Conservation (phyloP, 2,329 filamentous ascomycete genomes). For the Beauveria bassiana region DNA sequence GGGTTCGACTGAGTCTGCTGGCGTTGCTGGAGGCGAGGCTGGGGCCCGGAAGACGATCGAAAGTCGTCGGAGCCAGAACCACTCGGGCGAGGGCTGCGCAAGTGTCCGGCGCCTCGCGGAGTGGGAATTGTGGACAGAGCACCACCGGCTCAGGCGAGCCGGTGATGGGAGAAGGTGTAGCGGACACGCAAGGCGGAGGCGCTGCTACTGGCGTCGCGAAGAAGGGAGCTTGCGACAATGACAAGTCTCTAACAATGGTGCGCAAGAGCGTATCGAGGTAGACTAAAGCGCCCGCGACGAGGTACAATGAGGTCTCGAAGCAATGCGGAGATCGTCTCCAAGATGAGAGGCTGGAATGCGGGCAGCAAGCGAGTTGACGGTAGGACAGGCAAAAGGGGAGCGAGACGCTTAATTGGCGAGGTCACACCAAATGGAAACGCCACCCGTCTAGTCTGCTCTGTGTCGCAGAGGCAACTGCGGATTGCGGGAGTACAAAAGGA, state of each 20-base stretch:
- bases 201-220: background rate
- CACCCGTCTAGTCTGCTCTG: background rate
- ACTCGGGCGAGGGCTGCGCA: conserved; percentile 9
- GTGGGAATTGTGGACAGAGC: conserved; percentile 7
- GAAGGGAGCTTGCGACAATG: background rate
- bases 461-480: background rate
- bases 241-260: background rate
- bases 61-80: conserved; percentile 9
- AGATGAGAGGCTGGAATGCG: conserved; percentile 1
- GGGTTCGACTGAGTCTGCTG: background rate
- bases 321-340: background rate
- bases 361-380: background rate
- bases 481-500: background rate
- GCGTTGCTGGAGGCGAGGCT: conserved; percentile 7
- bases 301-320: background rate
- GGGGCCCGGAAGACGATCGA: background rate
- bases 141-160: conserved; percentile 11
- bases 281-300: background rate
- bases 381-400: conserved; percentile 1
- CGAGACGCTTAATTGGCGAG: background rate
- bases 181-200: background rate
- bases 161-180: conserved; percentile 8
- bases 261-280: background rate
- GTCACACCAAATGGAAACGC: conserved; percentile 1
- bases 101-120: conserved; percentile 11